Base-by-base conservation (phyloP, 495 filamentous ascomycete genomes). In the Lophiotrema nucula region DNA sequence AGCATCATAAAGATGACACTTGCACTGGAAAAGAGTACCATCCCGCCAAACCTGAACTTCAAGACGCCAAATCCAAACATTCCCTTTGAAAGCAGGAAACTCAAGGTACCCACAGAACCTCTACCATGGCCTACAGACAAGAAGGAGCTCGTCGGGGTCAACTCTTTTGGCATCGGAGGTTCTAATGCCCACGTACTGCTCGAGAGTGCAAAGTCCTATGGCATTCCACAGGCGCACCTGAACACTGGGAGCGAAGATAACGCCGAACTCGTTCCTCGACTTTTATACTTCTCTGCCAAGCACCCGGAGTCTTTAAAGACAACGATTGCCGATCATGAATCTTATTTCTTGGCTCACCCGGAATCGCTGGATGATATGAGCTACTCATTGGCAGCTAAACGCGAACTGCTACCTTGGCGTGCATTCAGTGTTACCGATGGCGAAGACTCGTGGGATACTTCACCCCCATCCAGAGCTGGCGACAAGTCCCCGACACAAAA, bases 401-500 rank as follows among this genome's bases (percentile, higher is more conserved):
- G 19, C 4, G 19, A 21, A 4, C 35, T 22, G 19, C 25, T 22
- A 6, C 13, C 5, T 11, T 13, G 24, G 24, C 6, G 31, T 19
- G 13, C 49, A 2, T 53, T 41, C 42, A 12, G 4, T 16, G 13
- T 39, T 12, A 35, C 33, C 48, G 48, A 54, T 1, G 79, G 77
- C 1, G n/a, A n/a, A n/a, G n/a, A n/a, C n/a, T n/a, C n/a, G n/a
- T n/a, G n/a, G n/a, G n/a, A n/a, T n/a, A n/a, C n/a, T n/a, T n/a
- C n/a, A n/a, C n/a, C n/a, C n/a, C n/a, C n/a, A n/a, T 70, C 81
- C 26, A 71, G 66, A 4, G 67, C 68, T 11, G 69, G 77, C 2
- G 39, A 43, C 10, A 6, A 8, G 19, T 8, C 10, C 10, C 76
- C 81, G 57, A 65, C 64, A 61, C 21, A 28, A 48, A 2, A 58